These are phyloP conservation scores for Rhizopus arrhizus DNA, from an alignment of 371 early-diverging fungal species.

Conservation along the genomic window DNA sequence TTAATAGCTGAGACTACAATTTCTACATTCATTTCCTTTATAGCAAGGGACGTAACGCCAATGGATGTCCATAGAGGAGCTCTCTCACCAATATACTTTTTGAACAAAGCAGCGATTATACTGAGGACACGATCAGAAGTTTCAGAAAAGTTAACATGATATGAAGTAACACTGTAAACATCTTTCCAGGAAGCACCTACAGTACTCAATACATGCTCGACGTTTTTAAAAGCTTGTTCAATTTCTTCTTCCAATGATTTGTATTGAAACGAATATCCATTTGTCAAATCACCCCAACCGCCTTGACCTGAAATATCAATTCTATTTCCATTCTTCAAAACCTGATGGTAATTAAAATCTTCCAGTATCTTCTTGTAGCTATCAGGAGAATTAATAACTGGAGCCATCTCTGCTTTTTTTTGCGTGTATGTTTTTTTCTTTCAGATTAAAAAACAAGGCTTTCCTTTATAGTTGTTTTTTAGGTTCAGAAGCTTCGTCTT, in stretches of 20 bases:
- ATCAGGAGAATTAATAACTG: too few relatives aligned
- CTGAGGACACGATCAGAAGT: not conserved
- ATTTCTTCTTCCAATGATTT: constrained; percentile 10
- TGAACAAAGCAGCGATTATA: not conserved
- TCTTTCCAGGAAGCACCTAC: constrained; percentile 10
- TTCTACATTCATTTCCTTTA: constrained; percentile 10
- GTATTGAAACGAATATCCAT: too few relatives aligned
- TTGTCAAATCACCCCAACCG: too few relatives aligned
- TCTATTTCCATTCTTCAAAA: too few relatives aligned
- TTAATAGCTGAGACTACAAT: constrained; percentile 1
- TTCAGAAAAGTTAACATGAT: not conserved
- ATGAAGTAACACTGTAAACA: constrained; percentile 11
- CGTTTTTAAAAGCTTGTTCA: constrained; percentile 10
- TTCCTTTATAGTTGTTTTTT: too few relatives aligned
- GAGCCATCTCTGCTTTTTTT: too few relatives aligned
- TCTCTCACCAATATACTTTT: constrained; percentile 13
- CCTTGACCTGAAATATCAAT: too few relatives aligned
- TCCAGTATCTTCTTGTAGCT: too few relatives aligned
- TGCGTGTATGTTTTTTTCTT: too few relatives aligned
- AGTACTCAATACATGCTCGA: constrained; percentile 10
- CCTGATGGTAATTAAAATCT: too few relatives aligned
- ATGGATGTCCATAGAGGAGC: constrained; percentile 11
- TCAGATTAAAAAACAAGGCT: too few relatives aligned
- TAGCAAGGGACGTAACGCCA: constrained; percentile 4
- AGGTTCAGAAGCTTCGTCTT: too few relatives aligned